phyloP scores from a whole-genome alignment of 148 eudicot species.

The Linanthus parryae region DNA sequence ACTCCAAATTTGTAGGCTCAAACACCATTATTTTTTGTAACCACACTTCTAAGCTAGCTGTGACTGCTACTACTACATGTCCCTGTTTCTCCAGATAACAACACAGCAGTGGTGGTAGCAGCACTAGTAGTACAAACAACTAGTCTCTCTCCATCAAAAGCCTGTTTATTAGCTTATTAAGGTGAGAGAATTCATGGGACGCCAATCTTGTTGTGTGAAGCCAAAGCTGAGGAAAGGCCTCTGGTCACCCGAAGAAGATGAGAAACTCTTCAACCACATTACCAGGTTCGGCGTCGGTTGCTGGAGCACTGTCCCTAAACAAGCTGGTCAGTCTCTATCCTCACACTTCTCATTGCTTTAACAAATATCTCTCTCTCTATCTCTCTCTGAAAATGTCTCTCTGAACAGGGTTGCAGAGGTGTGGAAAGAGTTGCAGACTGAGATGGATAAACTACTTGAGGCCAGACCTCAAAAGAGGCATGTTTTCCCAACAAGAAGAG shows the following conservation, averaged over 20 bases:
- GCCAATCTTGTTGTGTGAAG: constrained; percentile 37
- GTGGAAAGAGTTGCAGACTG: constrained; percentile 84
- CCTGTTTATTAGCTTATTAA: not conserved
- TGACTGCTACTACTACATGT: no score
- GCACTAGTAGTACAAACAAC: not conserved
- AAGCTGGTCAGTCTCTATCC: constrained; percentile 20
- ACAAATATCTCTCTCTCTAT: not conserved
- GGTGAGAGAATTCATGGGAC: constrained; percentile 25
- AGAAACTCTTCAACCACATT: constrained; percentile 36
- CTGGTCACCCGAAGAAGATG: constrained; percentile 50
- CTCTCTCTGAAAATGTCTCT: not conserved
- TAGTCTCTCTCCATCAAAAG: not conserved
- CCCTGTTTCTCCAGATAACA: no score
- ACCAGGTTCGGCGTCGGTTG: constrained; percentile 35
- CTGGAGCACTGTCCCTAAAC: constrained; percentile 46
- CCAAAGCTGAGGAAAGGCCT: constrained; percentile 47
- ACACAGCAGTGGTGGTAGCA: no score
- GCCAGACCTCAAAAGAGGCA: constrained; percentile 85
- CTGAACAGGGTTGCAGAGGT: constrained; percentile 63
- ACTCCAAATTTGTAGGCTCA: no score
- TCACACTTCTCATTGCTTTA: not conserved
- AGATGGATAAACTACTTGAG: constrained; percentile 88
- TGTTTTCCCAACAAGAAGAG: constrained; percentile 75
- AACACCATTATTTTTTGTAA: no score
- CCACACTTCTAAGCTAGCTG: no score